A percentile compares a stretch with the other conserved stretches of the same genome.
Evolutionary conservation across 202 grass and related monocot genomes (phyloP).

Genomic region (Dendrocalamus latiflorus): DNA sequence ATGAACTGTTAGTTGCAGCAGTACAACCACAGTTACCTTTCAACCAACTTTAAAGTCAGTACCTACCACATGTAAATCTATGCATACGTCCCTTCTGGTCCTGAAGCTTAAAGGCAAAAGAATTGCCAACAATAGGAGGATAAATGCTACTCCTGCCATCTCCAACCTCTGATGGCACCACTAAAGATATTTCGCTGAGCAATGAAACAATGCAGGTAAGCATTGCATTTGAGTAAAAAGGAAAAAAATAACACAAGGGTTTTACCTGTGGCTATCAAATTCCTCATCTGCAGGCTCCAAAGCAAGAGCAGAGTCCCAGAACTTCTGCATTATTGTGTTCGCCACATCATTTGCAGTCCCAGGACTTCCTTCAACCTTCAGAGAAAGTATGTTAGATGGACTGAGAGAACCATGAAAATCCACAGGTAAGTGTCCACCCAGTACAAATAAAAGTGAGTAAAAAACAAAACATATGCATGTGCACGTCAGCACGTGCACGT

Average conservation of each 20-base stretch:
- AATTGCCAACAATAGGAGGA: conserved; percentile 62
- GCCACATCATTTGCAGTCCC: conserved; percentile 68
- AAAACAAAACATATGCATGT: background rate
- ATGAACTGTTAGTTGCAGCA: conserved; percentile 10
- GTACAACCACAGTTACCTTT: background rate
- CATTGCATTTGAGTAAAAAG: background rate
- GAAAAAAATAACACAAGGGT: background rate
- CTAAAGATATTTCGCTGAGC: conserved; percentile 64
- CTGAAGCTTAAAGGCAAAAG: conserved; percentile 76
- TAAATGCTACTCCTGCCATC: conserved; percentile 57
- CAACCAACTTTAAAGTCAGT: background rate
- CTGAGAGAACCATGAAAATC: background rate
- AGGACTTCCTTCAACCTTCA: conserved; percentile 69
- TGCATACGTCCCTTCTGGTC: conserved; percentile 75
- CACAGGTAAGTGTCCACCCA: background rate
- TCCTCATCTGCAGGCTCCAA: conserved; percentile 68
- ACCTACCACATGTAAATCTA: conserved; percentile 88
- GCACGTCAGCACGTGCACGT: too few species aligned
- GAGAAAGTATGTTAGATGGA: conserved; percentile 13
- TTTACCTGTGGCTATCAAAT: conserved; percentile 67
- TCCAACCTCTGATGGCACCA: conserved; percentile 58
- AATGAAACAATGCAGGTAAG: conserved; percentile 26
- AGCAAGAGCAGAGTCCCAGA: conserved; percentile 94
- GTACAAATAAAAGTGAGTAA: background rate
- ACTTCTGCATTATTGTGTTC: conserved; percentile 87